Conservation (phyloP, 306 rosid species). For the Gastrolobium bilobum region DNA sequence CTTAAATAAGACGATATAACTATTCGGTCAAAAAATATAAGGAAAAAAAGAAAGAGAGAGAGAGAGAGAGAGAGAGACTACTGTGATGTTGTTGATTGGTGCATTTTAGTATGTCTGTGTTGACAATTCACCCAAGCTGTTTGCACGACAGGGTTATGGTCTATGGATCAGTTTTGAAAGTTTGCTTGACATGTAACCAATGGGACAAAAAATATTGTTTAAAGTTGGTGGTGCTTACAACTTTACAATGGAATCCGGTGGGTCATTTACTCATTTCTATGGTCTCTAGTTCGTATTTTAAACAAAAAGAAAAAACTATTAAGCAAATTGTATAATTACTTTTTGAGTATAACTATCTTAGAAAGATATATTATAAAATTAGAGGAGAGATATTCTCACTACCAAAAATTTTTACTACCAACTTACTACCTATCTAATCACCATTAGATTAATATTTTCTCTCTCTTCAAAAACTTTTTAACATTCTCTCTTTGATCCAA, state of each 20-base stretch:
- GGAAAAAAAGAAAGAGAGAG: not conserved
- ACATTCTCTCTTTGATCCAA: too few species aligned
- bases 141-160: constrained; percentile 34
- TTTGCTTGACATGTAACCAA: not conserved
- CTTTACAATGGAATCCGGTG: not conserved
- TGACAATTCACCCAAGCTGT: constrained; percentile 47
- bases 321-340: too few species aligned
- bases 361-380: too few species aligned
- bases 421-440: too few species aligned
- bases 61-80: not conserved
- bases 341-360: too few species aligned
- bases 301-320: too few species aligned
- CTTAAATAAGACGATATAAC: not conserved
- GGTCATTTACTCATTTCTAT: not conserved
- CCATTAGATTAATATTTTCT: too few species aligned
- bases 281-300: not conserved
- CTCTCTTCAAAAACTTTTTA: too few species aligned
- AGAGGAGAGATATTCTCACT: too few species aligned
- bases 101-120: constrained; percentile 2
- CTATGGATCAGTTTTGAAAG: not conserved
- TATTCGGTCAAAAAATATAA: not conserved
- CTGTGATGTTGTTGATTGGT: not conserved
- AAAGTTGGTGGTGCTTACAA: not conserved
- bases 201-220: not conserved
- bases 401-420: too few species aligned